Conservation (phyloP, 192 early-diverging fungal genomes). For the Podila epigama region DNA sequence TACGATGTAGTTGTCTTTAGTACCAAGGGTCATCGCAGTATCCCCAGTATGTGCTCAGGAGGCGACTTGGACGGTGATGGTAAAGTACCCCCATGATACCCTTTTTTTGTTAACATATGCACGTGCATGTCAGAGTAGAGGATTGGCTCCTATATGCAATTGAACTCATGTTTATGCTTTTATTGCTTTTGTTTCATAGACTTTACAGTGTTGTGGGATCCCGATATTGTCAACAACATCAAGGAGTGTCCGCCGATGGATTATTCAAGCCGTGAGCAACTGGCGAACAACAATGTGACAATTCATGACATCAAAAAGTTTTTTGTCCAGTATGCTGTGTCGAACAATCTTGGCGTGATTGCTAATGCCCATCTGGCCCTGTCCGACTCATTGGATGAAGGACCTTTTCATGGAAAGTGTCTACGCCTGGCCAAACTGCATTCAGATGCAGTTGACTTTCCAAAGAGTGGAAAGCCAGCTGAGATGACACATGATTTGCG, state of each 20-base stretch:
- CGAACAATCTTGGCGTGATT: constrained; percentile 72
- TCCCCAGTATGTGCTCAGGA: constrained; percentile 80
- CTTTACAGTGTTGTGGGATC: constrained; percentile 61
- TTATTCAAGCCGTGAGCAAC: constrained; percentile 49
- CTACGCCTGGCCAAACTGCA: constrained; percentile 69
- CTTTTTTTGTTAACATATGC: background rate
- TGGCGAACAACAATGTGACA: constrained; percentile 47
- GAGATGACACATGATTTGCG: constrained; percentile 47
- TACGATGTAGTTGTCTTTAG: constrained; percentile 81
- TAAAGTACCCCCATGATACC: background rate
- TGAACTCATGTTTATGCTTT: background rate
- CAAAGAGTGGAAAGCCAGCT: constrained; percentile 71
- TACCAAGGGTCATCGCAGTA: constrained; percentile 66
- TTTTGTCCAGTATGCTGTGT: constrained; percentile 71
- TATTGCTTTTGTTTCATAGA: background rate
- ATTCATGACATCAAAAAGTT: constrained; percentile 62
- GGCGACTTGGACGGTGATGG: constrained; percentile 87
- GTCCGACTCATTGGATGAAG: constrained; percentile 58
- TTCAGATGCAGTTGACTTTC: constrained; percentile 79
- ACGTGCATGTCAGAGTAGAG: too few relatives aligned
- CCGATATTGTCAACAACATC: constrained; percentile 49
- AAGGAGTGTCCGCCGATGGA: constrained; percentile 59
- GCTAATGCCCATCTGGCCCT: constrained; percentile 72
- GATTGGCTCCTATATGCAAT: too few relatives aligned
- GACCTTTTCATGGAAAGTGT: constrained; percentile 61